Conservation (phyloP, 2,329 filamentous ascomycete genomes). For the Xylogone sp. region DNA sequence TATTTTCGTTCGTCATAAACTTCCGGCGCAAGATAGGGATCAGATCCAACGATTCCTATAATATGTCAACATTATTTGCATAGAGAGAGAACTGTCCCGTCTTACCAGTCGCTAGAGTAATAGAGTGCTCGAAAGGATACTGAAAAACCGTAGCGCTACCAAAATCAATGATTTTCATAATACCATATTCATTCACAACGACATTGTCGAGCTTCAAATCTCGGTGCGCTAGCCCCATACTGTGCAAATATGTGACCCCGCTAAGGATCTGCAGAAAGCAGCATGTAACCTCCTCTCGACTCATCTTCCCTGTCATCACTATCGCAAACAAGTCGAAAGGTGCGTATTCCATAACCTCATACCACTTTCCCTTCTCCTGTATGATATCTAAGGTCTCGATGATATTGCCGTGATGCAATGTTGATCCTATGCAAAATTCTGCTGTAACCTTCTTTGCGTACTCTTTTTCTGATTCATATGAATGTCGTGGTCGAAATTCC, state of each 20-base stretch:
- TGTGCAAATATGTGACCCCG: conserved; percentile 90
- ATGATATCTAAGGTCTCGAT: conserved; percentile 98
- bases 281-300: conserved; percentile 83
- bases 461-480: conserved; percentile 90
- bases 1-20: conserved; percentile 94
- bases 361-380: conserved; percentile 91
- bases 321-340: conserved; percentile 95
- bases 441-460: conserved; percentile 98
- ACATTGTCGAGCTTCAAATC: conserved; percentile 98
- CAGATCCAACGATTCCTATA: conserved; percentile 72
- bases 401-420: conserved; percentile 94
- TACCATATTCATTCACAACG: conserved; percentile 90
- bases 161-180: conserved; percentile 99
- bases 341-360: conserved; percentile 98
- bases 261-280: conserved; percentile 92
- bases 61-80: conserved; percentile 7
- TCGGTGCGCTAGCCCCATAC: conserved; percentile 89
- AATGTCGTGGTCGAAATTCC: conserved; percentile 88
- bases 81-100: conserved; percentile 7
- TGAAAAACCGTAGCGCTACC: conserved; percentile 95
- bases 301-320: conserved; percentile 99
- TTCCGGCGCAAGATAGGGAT: conserved; percentile 94
- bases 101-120: conserved; percentile 77
- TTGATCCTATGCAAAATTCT: conserved; percentile 97
- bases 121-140: conserved; percentile 92